These are phyloP conservation scores for Erodium moschatum DNA, from an alignment of 441 rosid genomes.

Conservation along the genomic window DNA sequence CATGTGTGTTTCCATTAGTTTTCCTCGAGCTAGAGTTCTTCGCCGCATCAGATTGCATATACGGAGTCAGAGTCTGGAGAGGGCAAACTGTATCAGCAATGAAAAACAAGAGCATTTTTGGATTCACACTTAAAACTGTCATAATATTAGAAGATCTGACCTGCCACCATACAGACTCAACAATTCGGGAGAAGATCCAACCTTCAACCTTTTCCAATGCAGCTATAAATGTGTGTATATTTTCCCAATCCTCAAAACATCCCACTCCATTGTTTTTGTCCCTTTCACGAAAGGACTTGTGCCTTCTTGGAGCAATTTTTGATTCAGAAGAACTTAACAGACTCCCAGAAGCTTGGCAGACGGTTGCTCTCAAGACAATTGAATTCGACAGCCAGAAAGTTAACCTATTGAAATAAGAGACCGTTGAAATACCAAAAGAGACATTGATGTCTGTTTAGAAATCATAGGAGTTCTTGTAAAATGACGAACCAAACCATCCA, in stretches of 20 bases:
- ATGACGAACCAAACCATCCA: not conserved
- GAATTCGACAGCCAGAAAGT: constrained; percentile 92
- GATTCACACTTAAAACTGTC: not conserved
- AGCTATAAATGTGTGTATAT: constrained; percentile 42
- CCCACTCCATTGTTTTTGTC: constrained; percentile 21
- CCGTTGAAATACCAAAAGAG: constrained; percentile 11
- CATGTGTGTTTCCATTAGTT: constrained; percentile 33
- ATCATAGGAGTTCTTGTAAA: not conserved
- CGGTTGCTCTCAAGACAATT: constrained; percentile 58
- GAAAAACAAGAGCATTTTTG: not conserved
- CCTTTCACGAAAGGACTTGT: constrained; percentile 32
- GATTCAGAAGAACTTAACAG: constrained; percentile 26
- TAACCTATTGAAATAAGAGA: constrained; percentile 47
- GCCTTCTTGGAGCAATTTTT: constrained; percentile 44
- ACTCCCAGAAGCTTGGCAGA: constrained; percentile 40
- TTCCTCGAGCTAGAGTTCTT: constrained; percentile 42
- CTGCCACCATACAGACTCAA: constrained; percentile 99
- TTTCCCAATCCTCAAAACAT: constrained; percentile 46
- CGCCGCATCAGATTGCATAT: constrained; percentile 64
- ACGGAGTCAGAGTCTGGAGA: constrained; percentile 81
- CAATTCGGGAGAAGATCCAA: constrained; percentile 81
- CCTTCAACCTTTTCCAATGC: constrained; percentile 81
- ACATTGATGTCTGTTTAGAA: constrained; percentile 14
- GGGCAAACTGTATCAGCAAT: constrained; percentile 13
- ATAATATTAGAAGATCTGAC: constrained; percentile 25